Conservation (phyloP, 2,329 filamentous ascomycete species). For the Penicillium concentricum region DNA sequence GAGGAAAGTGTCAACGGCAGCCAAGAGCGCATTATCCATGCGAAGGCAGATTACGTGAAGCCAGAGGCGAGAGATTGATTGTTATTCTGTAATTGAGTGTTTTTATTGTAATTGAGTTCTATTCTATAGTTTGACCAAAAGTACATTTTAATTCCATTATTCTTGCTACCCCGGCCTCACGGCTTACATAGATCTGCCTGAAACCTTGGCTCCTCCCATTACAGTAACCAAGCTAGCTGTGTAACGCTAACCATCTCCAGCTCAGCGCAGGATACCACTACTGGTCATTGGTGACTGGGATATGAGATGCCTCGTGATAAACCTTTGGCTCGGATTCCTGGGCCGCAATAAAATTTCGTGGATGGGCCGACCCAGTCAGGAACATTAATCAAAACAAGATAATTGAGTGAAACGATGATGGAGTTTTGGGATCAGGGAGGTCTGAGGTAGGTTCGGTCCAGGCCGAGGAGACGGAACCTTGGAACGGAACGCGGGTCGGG, state of each 20-base stretch:
- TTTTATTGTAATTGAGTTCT: too few species aligned
- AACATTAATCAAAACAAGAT: too few species aligned
- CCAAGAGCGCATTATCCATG: not conserved
- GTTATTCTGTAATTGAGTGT: not conserved
- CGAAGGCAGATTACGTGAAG: not conserved
- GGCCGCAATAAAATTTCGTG: too few species aligned
- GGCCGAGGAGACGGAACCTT: not conserved
- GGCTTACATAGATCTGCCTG: too few species aligned
- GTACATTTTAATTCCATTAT: too few species aligned
- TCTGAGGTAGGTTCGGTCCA: too few species aligned
- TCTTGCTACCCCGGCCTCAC: not conserved
- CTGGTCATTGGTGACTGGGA: not conserved
- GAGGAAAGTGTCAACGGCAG: slow-evolving; percentile 8
- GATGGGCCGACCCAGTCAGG: too few species aligned
- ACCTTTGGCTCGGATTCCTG: too few species aligned
- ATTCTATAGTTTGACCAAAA: not conserved
- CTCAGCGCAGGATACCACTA: not conserved
- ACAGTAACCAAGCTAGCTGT: not conserved
- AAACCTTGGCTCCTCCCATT: not conserved
- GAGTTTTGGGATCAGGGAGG: too few species aligned
- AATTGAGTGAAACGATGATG: too few species aligned
- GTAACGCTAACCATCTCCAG: not conserved
- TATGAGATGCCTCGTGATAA: too few species aligned
- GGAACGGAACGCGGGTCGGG: too few species aligned
- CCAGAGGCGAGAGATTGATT: not conserved